These are phyloP conservation scores for Talaromyces sp. DNA, from an alignment of 2,329 filamentous ascomycete genomes.

Conservation along the genomic window DNA sequence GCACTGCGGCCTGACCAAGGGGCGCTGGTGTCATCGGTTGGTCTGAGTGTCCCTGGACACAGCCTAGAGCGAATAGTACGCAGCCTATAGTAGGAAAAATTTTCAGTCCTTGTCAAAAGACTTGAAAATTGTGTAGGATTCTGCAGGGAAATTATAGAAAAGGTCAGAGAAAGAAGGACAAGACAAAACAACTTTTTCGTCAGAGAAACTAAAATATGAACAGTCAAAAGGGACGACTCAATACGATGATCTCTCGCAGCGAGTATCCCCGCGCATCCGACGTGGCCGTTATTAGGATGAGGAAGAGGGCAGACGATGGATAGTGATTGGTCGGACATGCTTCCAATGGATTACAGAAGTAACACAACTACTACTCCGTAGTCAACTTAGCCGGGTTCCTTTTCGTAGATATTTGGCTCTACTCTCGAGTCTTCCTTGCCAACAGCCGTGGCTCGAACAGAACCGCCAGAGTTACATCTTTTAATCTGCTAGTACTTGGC, in stretches of 20 bases:
- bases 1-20: conserved; percentile 16
- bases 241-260: conserved; percentile 6
- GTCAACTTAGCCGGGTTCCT: background rate
- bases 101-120: conserved; percentile 2
- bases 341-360: background rate
- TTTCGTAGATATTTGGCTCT: background rate
- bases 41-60: conserved; percentile 12
- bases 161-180: background rate
- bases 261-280: conserved; percentile 12
- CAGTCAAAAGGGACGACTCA: background rate
- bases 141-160: background rate
- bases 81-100: conserved; percentile 2
- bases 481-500: background rate
- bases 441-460: background rate
- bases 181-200: background rate
- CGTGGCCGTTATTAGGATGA: conserved; percentile 8
- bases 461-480: background rate
- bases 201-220: background rate
- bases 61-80: conserved; percentile 3
- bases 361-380: background rate
- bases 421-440: background rate
- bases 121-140: background rate
- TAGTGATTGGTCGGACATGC: conserved; percentile 3
- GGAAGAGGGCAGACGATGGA: background rate
- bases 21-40: conserved; percentile 15